These are phyloP conservation scores for Monosporascus sp. DNA, from an alignment of 2,329 filamentous ascomycete species.

Conservation along the genomic window DNA sequence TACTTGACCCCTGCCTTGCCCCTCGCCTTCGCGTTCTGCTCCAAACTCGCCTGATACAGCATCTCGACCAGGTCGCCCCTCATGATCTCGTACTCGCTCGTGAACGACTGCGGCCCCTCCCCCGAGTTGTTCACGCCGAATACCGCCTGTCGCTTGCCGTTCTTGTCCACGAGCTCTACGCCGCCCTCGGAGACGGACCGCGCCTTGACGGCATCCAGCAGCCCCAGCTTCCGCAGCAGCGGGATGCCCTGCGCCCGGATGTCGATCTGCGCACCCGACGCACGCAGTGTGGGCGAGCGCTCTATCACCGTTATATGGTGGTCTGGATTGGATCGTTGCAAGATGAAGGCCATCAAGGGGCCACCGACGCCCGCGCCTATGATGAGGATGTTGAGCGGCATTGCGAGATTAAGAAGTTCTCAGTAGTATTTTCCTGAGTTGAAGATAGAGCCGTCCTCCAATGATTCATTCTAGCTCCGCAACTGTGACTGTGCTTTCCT, in stretches of 20 bases:
- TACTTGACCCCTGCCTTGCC: conserved; percentile 25
- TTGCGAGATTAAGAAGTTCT: background rate
- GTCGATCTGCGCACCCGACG: conserved; percentile 41
- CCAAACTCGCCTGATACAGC: conserved; percentile 37
- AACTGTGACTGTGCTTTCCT: too few species aligned
- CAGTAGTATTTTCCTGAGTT: background rate
- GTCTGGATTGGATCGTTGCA: conserved; percentile 31
- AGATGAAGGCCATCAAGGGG: conserved; percentile 36
- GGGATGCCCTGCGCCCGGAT: conserved; percentile 37
- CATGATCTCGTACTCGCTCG: conserved; percentile 57
- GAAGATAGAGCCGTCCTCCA: background rate
- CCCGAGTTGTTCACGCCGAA: conserved; percentile 36
- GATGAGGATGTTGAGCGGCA: conserved; percentile 42
- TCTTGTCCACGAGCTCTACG: conserved; percentile 37
- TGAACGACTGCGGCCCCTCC: conserved; percentile 39
- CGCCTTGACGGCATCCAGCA: conserved; percentile 31
- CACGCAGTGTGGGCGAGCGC: conserved; percentile 31
- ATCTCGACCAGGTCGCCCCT: conserved; percentile 49
- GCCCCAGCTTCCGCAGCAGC: conserved; percentile 34
- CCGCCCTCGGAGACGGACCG: conserved; percentile 43
- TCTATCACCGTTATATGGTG: conserved; percentile 40
- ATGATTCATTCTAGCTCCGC: too few species aligned
- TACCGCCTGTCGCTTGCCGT: conserved; percentile 33
- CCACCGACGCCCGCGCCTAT: conserved; percentile 42
- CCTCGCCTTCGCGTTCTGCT: conserved; percentile 13